Evolutionary conservation across 2,329 filamentous ascomycete genomes (phyloP).

Genomic region (Microcyclospora pomicola): DNA sequence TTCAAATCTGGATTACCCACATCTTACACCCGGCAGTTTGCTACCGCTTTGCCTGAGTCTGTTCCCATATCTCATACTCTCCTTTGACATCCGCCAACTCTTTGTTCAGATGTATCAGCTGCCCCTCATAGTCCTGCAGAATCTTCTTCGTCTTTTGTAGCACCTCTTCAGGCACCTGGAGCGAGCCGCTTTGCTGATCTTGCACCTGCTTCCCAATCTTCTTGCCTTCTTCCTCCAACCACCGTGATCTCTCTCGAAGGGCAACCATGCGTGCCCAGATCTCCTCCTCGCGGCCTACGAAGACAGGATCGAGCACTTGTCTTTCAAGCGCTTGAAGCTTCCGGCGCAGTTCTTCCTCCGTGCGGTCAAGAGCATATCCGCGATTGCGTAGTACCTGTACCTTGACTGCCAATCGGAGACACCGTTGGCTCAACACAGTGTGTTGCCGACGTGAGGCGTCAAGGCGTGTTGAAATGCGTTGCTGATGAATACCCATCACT

Average conservation of each 20-base stretch:
- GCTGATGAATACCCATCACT: conserved; percentile 62
- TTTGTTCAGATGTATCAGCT: conserved; percentile 60
- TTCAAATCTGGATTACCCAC: too few species aligned
- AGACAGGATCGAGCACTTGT: conserved; percentile 57
- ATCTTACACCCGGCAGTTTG: too few species aligned
- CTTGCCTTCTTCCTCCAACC: conserved; percentile 60
- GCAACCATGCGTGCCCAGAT: conserved; percentile 72
- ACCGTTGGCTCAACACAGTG: conserved; percentile 57
- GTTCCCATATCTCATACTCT: conserved; percentile 45
- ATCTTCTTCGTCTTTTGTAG: conserved; percentile 66
- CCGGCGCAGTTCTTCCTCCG: conserved; percentile 64
- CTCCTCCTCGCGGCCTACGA: conserved; percentile 66
- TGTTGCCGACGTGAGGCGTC: conserved; percentile 61
- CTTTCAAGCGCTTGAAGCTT: conserved; percentile 57
- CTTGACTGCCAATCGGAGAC: conserved; percentile 60
- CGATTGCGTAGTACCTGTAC: conserved; percentile 70
- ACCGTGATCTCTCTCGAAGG: conserved; percentile 57
- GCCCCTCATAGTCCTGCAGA: conserved; percentile 67
- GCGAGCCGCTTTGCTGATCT: conserved; percentile 23
- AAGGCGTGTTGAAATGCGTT: conserved; percentile 60
- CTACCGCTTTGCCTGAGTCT: conserved; percentile 3
- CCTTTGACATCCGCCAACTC: conserved; percentile 45
- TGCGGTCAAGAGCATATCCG: conserved; percentile 64
- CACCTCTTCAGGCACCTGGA: conserved; percentile 53
- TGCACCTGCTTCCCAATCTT: conserved; percentile 41